Evolutionary conservation across 768 basidiomycete species (phyloP), one percentile per base, ranked within the genome.

Genomic region (Tylopilus rubrobrunneus): DNA sequence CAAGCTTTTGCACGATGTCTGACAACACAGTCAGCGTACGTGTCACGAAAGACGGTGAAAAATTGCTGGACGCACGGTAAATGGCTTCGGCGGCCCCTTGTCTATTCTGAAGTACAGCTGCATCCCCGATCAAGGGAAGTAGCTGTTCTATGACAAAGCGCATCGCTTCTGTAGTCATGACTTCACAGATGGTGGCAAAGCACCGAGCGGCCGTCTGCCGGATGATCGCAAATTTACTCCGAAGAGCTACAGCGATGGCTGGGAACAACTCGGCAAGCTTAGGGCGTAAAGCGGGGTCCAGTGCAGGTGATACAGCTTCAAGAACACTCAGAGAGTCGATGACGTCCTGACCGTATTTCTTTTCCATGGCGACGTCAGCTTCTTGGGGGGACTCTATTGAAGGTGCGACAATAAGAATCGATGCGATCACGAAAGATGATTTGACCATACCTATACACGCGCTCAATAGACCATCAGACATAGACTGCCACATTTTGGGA

Each of bases 401-500:
- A 52, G 45, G 33, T 7, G 60, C 15, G 21, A 15, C 36, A 34
- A 42, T 55, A 31, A 48, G 25, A 33, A 43, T 43, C 5, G 27
- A 34, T 27, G 27, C 11, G 15, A 36, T 29, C 4, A 19, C 45
- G 25, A 31, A 7, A 12, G 7, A 55, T 41, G 40, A 37, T n/a
- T 11, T 43, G 23, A 14, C 37, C 82, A 42, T 67, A 93, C 93
- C 84, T 34, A 77, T 73, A 58, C 87, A 93, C 23, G 85, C 80
- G 49, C 80, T 82, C 43, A 87, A 61, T 36, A 97, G 67, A 23
- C 89, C 86, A 23, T 86, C 86, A 14, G 84, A 85, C 84, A 97
- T 92, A 5, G 89, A 92, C 46, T 88, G 85, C 95, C 96, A 98
- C 79, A 98, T 89, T 59, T 84, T 92, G 2, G 97, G 96, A n/a